Conservation (phyloP, 768 basidiomycete genomes). For the Leccinum fibrillosum region DNA sequence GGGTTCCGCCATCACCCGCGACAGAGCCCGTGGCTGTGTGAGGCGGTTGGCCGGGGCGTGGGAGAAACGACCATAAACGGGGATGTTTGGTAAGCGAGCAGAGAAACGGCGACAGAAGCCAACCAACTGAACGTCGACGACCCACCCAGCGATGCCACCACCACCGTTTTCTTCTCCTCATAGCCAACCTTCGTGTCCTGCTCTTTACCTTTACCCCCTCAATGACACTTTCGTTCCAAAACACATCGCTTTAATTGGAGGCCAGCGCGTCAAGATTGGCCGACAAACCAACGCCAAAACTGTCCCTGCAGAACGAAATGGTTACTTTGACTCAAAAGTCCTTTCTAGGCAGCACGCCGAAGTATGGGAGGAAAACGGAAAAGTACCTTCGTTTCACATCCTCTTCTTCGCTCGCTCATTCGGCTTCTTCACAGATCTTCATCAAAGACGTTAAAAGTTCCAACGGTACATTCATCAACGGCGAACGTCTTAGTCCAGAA, state of each 20-base stretch:
- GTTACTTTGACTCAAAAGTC: constrained; percentile 96
- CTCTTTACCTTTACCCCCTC: constrained; percentile 79
- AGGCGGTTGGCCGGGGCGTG: constrained; percentile 11
- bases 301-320: constrained; percentile 87
- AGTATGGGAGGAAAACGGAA: constrained; percentile 92
- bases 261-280: constrained; percentile 84
- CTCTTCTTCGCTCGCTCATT: constrained; percentile 9
- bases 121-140: constrained; percentile 17
- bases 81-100: constrained; percentile 9
- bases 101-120: constrained; percentile 10
- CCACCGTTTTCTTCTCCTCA: constrained; percentile 32
- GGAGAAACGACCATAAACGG: neutral
- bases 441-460: constrained; percentile 99
- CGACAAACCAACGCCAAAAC: constrained; percentile 96
- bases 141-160: constrained; percentile 31
- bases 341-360: constrained; percentile 94
- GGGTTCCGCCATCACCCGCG: neutral
- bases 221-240: constrained; percentile 95
- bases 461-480: constrained; percentile 98
- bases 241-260: constrained; percentile 73
- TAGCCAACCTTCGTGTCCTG: constrained; percentile 31
- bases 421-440: constrained; percentile 60
- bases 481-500: constrained; percentile 86
- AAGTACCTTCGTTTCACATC: constrained; percentile 47
- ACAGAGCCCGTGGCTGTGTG: neutral